Conservation (phyloP, 2,329 filamentous ascomycete genomes). For the Zymoseptoria pseudotritici region DNA sequence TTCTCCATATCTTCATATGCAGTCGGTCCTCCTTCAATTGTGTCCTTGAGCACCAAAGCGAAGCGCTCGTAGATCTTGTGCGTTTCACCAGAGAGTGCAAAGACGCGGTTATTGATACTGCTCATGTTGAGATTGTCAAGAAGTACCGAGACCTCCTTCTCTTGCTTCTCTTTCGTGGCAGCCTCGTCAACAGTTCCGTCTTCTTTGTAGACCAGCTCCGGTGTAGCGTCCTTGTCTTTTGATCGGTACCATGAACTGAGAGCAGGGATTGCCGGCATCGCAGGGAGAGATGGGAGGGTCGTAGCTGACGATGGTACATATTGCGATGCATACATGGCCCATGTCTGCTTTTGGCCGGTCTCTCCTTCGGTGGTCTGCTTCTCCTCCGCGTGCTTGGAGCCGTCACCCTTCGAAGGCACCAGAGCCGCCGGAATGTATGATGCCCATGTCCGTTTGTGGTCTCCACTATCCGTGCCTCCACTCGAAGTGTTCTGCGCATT, state of each 20-base stretch:
- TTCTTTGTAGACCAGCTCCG: slow-evolving; percentile 30
- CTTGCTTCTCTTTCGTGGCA: slow-evolving; percentile 45
- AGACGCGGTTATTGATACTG: slow-evolving; percentile 76
- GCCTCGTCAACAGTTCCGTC: slow-evolving; percentile 33
- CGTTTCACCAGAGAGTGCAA: slow-evolving; percentile 77
- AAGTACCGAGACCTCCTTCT: slow-evolving; percentile 67
- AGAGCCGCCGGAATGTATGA: slow-evolving; percentile 27
- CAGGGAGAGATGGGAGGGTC: slow-evolving; percentile 5
- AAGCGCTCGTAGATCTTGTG: slow-evolving; percentile 76
- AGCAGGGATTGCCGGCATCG: slow-evolving; percentile 18
- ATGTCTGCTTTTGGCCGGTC: slow-evolving; percentile 17
- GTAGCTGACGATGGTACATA: slow-evolving; percentile 13
- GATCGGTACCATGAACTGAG: slow-evolving; percentile 14
- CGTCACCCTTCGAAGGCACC: slow-evolving; percentile 7
- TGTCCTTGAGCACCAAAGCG: slow-evolving; percentile 83
- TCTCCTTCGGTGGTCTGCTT: slow-evolving; percentile 1
- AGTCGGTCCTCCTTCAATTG: slow-evolving; percentile 85
- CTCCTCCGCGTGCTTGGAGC: neutral
- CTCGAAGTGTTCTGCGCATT: slow-evolving; percentile 15
- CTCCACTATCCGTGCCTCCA: slow-evolving; percentile 20
- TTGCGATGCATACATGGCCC: slow-evolving; percentile 26
- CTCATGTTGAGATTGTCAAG: slow-evolving; percentile 79
- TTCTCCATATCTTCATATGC: slow-evolving; percentile 83
- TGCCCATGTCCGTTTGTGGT: slow-evolving; percentile 31
- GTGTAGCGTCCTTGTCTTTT: slow-evolving; percentile 28